Percentiles rank a stretch among this genome's conserved stretches.
phyloP scores from a whole-genome alignment of 1,284 basidiomycete genomes.

The Cryptococcus sp. region DNA sequence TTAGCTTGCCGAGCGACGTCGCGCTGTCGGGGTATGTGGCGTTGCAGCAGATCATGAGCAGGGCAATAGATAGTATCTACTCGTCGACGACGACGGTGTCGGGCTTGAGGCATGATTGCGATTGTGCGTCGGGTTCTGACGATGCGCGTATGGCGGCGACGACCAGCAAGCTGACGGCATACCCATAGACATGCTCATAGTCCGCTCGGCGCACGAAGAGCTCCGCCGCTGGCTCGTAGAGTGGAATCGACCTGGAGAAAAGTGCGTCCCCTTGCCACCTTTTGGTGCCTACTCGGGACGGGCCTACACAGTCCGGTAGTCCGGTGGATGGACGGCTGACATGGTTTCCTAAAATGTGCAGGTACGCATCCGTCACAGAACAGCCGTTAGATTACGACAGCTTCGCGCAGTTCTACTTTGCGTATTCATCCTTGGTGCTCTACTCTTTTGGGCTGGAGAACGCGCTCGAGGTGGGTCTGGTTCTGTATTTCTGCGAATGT shows the following conservation, averaged over 20 bases:
- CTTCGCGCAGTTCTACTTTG: slow-evolving; percentile 67
- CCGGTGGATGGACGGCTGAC: background rate
- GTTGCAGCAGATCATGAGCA: slow-evolving; percentile 78
- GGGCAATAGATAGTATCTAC: slow-evolving; percentile 86
- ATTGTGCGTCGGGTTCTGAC: slow-evolving; percentile 64
- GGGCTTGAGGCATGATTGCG: slow-evolving; percentile 79
- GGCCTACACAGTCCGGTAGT: background rate
- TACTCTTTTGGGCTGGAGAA: slow-evolving; percentile 95
- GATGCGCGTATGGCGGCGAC: background rate
- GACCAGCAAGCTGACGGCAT: background rate
- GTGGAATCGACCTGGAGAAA: slow-evolving; percentile 30
- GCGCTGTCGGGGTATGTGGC: slow-evolving; percentile 54
- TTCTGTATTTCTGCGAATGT: slow-evolving; percentile 2
- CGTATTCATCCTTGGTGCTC: slow-evolving; percentile 79
- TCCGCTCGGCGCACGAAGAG: slow-evolving; percentile 46
- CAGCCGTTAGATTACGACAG: slow-evolving; percentile 30
- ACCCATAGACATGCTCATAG: slow-evolving; percentile 39
- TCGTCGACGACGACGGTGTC: slow-evolving; percentile 75
- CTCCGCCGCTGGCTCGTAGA: slow-evolving; percentile 31
- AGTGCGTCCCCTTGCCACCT: slow-evolving; percentile 4
- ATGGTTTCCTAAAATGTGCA: background rate
- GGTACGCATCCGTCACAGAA: slow-evolving; percentile 3
- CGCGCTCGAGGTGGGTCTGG: slow-evolving; percentile 66
- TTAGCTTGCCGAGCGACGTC: slow-evolving; percentile 61
- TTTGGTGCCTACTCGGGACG: too few relatives aligned